Percentiles rank a stretch among this genome's conserved stretches.
Evolutionary conservation across 768 basidiomycete species (phyloP).

Genomic region (Solioccasus polychromus): DNA sequence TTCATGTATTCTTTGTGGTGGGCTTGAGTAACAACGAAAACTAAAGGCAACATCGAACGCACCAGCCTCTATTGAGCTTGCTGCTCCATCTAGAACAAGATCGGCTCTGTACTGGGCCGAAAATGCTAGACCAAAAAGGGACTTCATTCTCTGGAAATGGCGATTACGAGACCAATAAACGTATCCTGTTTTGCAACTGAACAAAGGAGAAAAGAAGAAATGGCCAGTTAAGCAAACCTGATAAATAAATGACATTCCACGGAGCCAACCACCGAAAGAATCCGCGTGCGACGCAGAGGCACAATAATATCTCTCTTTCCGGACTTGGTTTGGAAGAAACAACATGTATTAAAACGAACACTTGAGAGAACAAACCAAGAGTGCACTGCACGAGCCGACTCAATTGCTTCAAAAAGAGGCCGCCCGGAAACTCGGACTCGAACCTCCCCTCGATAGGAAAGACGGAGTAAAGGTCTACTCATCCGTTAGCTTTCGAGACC

Average conservation of each 20-base stretch:
- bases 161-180: slow-evolving; percentile 38
- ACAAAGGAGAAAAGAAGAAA: neutral
- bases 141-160: slow-evolving; percentile 37
- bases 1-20: slow-evolving; percentile 34
- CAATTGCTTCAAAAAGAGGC: slow-evolving; percentile 28
- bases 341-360: slow-evolving; percentile 14
- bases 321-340: slow-evolving; percentile 20
- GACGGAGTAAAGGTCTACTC: slow-evolving; percentile 13
- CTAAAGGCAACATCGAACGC: neutral
- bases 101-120: slow-evolving; percentile 32
- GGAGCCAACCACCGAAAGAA: slow-evolving; percentile 34
- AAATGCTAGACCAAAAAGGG: slow-evolving; percentile 40
- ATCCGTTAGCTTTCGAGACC: neutral
- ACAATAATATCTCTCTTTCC: slow-evolving; percentile 27
- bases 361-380: slow-evolving; percentile 28
- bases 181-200: slow-evolving; percentile 29
- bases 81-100: slow-evolving; percentile 37
- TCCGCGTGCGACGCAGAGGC: slow-evolving; percentile 29
- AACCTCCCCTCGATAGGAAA: slow-evolving; percentile 24
- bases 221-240: slow-evolving; percentile 31
- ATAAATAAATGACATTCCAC: slow-evolving; percentile 33
- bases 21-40: neutral
- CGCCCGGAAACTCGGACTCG: slow-evolving; percentile 35
- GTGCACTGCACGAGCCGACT: slow-evolving; percentile 20
- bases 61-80: slow-evolving; percentile 33